Percentiles rank a stretch among this genome's conserved stretches.
Conservation (phyloP, 164 flowering plant species). For the Tinospora cordifolia region DNA sequence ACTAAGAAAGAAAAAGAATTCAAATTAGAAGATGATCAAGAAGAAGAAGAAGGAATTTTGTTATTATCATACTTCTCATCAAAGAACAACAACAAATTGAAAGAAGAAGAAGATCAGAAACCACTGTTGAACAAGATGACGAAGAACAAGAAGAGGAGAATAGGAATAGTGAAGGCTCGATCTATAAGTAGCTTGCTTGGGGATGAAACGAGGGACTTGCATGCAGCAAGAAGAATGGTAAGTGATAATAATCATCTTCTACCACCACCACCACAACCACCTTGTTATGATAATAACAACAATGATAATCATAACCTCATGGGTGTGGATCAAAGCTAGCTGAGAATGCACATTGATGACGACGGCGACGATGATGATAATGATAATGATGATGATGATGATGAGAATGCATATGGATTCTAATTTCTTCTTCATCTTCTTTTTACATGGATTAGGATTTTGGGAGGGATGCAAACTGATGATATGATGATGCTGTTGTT, state of each 20-base stretch:
- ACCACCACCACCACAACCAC: background rate
- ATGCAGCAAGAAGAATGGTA: constrained; percentile 3
- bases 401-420: too few species aligned
- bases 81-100: constrained; percentile 8
- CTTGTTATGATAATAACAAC: background rate
- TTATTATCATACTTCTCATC: background rate
- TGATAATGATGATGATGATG: too few species aligned
- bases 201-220: constrained; percentile 18
- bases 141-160: constrained; percentile 40
- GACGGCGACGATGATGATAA: too few species aligned
- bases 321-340: background rate
- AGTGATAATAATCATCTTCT: background rate
- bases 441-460: too few species aligned
- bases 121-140: background rate
- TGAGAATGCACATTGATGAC: too few species aligned
- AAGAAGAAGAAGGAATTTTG: background rate
- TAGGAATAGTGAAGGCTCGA: constrained; percentile 72
- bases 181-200: constrained; percentile 64
- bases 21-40: background rate
- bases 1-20: background rate
- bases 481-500: too few species aligned
- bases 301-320: background rate
- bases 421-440: too few species aligned
- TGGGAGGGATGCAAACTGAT: too few species aligned
- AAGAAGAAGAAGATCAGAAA: constrained; percentile 14